Percentiles rank a stretch among this genome's conserved stretches.
phyloP scores from a whole-genome alignment of 139 green algal genomes.

The Ulvella scutata region DNA sequence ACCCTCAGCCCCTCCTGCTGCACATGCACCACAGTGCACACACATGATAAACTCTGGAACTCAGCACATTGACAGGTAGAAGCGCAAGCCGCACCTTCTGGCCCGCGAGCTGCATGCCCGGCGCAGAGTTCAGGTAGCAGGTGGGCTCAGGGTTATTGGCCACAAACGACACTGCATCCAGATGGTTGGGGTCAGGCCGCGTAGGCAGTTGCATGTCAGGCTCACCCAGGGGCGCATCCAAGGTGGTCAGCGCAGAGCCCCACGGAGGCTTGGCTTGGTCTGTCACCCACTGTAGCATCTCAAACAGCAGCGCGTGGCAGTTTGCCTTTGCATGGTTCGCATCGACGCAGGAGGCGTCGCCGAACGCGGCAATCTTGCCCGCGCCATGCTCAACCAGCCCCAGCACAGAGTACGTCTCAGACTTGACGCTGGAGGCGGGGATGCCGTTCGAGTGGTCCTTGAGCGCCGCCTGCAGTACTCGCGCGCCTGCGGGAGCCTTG shows the following conservation, averaged over 20 bases:
- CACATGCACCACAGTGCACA: not conserved
- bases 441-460: not conserved
- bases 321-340: constrained; percentile 39
- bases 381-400: constrained; percentile 6
- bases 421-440: not conserved
- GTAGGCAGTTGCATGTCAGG: constrained; percentile 2
- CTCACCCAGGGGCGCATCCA: constrained; percentile 9
- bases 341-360: constrained; percentile 91
- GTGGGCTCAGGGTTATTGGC: not conserved
- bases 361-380: constrained; percentile 55
- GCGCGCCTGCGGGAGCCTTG: constrained; percentile 15
- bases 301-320: constrained; percentile 44
- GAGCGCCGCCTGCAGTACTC: constrained; percentile 8
- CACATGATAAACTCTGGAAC: not conserved
- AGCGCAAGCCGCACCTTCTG: not conserved
- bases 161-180: not conserved
- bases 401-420: not conserved
- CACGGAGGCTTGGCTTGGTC: not conserved
- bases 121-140: constrained; percentile 5
- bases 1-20: not conserved
- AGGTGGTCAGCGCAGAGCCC: not conserved
- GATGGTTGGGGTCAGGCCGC: not conserved
- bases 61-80: not conserved
- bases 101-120: not conserved
- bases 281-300: constrained; percentile 15